These are phyloP conservation scores for Fraxinus ornus DNA, from an alignment of 305 asterid species.

Conservation along the genomic window DNA sequence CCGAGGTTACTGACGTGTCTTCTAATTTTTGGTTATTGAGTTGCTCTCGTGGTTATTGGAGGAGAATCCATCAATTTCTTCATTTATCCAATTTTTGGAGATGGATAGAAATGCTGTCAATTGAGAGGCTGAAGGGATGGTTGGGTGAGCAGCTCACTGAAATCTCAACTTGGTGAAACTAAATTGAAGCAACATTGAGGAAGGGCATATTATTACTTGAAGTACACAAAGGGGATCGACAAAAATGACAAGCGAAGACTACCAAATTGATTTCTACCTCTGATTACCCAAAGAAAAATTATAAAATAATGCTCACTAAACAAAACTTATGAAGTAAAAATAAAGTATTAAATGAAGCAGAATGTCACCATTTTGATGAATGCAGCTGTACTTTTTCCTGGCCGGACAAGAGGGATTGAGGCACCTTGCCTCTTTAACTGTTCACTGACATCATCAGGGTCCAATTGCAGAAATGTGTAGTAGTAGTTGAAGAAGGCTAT, in stretches of 20 bases:
- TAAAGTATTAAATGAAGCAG: not conserved
- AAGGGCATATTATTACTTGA: not conserved
- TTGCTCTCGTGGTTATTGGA: not conserved
- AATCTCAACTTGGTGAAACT: not conserved
- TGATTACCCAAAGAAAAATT: not conserved
- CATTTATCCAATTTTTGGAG: not conserved
- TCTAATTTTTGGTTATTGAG: too few species aligned
- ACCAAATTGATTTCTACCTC: not conserved
- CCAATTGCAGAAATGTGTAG: conserved; percentile 93
- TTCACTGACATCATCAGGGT: conserved; percentile 93
- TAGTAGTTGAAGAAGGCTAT: conserved; percentile 98
- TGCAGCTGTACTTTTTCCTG: conserved; percentile 90
- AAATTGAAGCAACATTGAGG: not conserved
- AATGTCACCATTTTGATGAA: conserved; percentile 70
- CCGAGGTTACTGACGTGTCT: too few species aligned
- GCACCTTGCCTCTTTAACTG: conserved; percentile 99
- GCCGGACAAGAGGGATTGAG: conserved; percentile 88
- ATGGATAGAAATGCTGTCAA: not conserved
- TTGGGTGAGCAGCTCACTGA: not conserved
- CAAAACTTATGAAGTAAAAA: not conserved
- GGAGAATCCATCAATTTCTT: not conserved
- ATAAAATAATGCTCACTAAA: not conserved
- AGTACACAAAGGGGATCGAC: not conserved
- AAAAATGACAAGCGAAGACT: not conserved
- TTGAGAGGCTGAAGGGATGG: not conserved